phyloP scores from a whole-genome alignment of 192 early-diverging fungal species.

The Rhizoclosmatium globosum region DNA sequence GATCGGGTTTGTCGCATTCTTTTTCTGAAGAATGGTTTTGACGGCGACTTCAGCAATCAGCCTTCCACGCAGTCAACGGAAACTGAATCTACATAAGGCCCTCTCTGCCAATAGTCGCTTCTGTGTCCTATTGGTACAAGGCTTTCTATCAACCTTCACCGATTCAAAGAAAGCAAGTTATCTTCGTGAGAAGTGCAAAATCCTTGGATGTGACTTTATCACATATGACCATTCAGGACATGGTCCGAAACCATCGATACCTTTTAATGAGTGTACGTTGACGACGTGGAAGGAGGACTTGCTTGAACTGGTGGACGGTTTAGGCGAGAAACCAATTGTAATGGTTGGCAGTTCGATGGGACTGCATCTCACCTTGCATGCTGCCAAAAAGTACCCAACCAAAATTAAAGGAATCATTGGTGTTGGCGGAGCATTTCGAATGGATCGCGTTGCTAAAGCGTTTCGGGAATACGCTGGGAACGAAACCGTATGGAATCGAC shows the following conservation, averaged over 20 bases:
- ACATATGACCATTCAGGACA: slow-evolving; percentile 24
- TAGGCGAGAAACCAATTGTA: neutral
- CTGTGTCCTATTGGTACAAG: slow-evolving; percentile 5
- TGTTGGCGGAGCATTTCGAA: neutral
- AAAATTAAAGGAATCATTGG: slow-evolving; percentile 7
- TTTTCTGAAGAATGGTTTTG: neutral
- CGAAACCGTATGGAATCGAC: neutral
- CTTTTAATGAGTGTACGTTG: slow-evolving; percentile 21
- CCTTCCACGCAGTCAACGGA: neutral
- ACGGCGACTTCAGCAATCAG: neutral
- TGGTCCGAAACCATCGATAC: neutral
- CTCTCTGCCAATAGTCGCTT: neutral
- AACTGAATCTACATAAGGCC: no score
- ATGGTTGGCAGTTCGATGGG: slow-evolving; percentile 17
- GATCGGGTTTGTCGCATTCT: neutral
- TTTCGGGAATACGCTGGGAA: neutral
- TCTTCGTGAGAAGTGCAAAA: neutral
- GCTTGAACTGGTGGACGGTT: neutral
- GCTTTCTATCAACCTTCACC: slow-evolving; percentile 13
- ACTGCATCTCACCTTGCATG: neutral
- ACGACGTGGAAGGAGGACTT: slow-evolving; percentile 21
- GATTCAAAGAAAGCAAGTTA: slow-evolving; percentile 1
- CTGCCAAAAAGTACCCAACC: neutral
- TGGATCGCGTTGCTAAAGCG: neutral
- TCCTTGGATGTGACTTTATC: slow-evolving; percentile 1